Base-by-base conservation (phyloP, 169 alveolate species). In the Theileria luwenshuni region DNA sequence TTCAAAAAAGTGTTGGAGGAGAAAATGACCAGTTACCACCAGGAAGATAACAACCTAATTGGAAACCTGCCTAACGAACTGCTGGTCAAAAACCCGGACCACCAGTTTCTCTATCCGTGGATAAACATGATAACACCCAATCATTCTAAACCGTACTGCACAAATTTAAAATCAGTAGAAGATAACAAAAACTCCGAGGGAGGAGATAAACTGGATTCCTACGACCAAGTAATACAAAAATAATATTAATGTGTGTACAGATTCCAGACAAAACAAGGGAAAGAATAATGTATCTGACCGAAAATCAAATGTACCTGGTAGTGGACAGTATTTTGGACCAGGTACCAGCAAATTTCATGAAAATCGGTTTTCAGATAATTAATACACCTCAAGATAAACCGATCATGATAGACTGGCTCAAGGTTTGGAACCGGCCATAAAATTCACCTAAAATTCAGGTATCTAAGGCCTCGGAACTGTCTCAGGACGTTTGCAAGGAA, bases 401-500 rank as follows among this genome's bases (percentile, higher is more conserved):
- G 35, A 41, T 45, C 21, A 23, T 15, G 13, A 68, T 76, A 15
- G 81, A 76, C 54, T 76, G 86, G 86, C 19, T 58, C 35, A 47
- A 71, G 75, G 80, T 71, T 2, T n/a, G 74, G 8, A 30, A 41
- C n/a, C n/a, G 17, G 23, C 19, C 0, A 28, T 7, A 25, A 21
- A 51, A 51, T 28, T 62, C 19, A 60, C 3, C 56, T 19, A 71
- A 38, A 63, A 19, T 58, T 13, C 80, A 38, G 68, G 80, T 76
- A 15, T 76, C 81, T 19, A 68, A 15, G 42, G 80, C 45, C 2
- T 19, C 65, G 15, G 48, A 69, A 8, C 54, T 76, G 61, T 62
- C 86, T 33, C 65, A 62, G 19, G 61, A 48, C 7, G 75, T 59
- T 21, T 76, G 86, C 32, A 54, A 69, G 56, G 80, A 69, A 21